Conservation (phyloP, 345 rosid species). For the Carallia pectinifolia region DNA sequence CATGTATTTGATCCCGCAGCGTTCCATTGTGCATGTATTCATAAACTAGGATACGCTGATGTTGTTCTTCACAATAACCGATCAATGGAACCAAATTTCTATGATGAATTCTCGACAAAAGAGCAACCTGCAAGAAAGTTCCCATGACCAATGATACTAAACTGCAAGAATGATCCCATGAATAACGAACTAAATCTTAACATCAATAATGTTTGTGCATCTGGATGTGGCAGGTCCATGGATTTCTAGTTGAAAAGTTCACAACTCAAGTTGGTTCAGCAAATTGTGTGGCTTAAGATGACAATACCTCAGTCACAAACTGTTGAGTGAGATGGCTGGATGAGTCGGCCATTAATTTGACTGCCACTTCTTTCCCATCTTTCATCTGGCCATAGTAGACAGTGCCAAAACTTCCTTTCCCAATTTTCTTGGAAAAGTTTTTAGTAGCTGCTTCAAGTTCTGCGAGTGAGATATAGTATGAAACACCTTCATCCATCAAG, state of each 20-base stretch:
- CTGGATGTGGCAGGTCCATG: background rate
- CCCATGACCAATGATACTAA: background rate
- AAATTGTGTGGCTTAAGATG: slow-evolving; percentile 3
- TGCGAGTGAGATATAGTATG: slow-evolving; percentile 63
- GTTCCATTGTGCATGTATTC: slow-evolving; percentile 99
- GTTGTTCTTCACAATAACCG: slow-evolving; percentile 90
- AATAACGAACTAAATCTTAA: background rate
- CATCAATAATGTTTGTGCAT: background rate
- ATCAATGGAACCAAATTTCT: slow-evolving; percentile 93
- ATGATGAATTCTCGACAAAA: slow-evolving; percentile 95
- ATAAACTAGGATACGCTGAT: slow-evolving; percentile 66
- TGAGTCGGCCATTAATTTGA: slow-evolving; percentile 76
- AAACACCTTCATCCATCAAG: slow-evolving; percentile 73
- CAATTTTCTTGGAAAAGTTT: slow-evolving; percentile 68
- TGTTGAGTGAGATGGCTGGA: slow-evolving; percentile 65
- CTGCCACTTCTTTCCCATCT: slow-evolving; percentile 95
- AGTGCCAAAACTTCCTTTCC: slow-evolving; percentile 92
- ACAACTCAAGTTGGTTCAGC: background rate
- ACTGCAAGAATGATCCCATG: background rate
- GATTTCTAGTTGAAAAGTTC: background rate
- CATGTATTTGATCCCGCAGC: slow-evolving; percentile 74
- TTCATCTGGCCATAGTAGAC: slow-evolving; percentile 92
- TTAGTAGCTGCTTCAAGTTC: slow-evolving; percentile 81
- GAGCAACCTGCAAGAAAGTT: slow-evolving; percentile 60
- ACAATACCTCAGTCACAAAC: slow-evolving; percentile 84